phyloP scores from a whole-genome alignment of 2,329 filamentous ascomycete species.

The Sarocladiaceae sp. region DNA sequence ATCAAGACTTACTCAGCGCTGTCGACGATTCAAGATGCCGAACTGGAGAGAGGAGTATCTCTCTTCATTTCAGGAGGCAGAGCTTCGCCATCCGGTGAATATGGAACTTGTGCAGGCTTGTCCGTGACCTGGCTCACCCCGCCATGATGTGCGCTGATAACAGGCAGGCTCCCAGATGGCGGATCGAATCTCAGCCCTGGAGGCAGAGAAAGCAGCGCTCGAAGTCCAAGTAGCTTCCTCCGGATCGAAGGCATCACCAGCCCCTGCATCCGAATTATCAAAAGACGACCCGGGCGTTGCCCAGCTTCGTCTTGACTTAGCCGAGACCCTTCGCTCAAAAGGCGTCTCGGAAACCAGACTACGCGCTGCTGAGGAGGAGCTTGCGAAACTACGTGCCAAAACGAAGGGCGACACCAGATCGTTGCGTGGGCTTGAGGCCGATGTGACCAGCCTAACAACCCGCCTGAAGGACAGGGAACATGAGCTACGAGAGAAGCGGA shows the following conservation, averaged over 20 bases:
- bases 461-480: slow-evolving; percentile 76
- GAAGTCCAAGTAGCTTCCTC: slow-evolving; percentile 22
- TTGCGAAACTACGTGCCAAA: slow-evolving; percentile 55
- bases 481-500: slow-evolving; percentile 76
- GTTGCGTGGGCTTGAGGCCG: slow-evolving; percentile 55
- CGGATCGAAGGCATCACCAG: slow-evolving; percentile 12
- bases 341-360: slow-evolving; percentile 61
- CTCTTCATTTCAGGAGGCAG: slow-evolving; percentile 65
- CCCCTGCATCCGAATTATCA: neutral
- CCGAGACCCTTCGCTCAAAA: slow-evolving; percentile 69
- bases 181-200: slow-evolving; percentile 58
- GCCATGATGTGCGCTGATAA: neutral
- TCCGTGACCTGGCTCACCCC: slow-evolving; percentile 34
- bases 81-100: slow-evolving; percentile 56
- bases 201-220: slow-evolving; percentile 47
- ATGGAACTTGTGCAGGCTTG: slow-evolving; percentile 71
- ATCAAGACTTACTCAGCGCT: too few relatives aligned
- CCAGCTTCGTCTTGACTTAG: slow-evolving; percentile 62
- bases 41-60: slow-evolving; percentile 81
- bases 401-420: slow-evolving; percentile 52
- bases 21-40: slow-evolving; percentile 44
- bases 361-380: slow-evolving; percentile 54
- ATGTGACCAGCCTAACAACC: slow-evolving; percentile 55
- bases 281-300: slow-evolving; percentile 28
- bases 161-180: slow-evolving; percentile 55